Evolutionary conservation across 139 green algal species (phyloP).

Genomic region (Chlorella sp.): DNA sequence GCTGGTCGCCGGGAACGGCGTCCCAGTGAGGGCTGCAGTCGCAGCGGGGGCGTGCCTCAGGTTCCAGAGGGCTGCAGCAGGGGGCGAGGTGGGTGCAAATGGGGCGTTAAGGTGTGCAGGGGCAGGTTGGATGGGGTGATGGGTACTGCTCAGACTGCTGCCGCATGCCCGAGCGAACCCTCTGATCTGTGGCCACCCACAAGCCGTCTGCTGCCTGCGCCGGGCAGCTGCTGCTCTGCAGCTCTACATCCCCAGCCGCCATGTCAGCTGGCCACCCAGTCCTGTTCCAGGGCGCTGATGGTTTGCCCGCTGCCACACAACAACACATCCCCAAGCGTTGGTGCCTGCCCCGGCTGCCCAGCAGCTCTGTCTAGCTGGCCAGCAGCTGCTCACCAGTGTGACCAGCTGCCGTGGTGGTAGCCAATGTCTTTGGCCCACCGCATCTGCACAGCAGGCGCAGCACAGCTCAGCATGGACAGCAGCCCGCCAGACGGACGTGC

Average conservation of each 20-base stretch:
- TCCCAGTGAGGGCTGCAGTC: slow-evolving; percentile 7
- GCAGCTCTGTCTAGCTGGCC: too few species aligned
- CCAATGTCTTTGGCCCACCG: neutral
- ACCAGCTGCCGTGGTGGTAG: slow-evolving; percentile 14
- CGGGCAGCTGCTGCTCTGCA: too few species aligned
- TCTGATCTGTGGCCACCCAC: too few species aligned
- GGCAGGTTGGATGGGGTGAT: neutral
- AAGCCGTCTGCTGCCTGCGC: too few species aligned
- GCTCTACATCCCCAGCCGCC: too few species aligned
- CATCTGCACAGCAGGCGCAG: too few species aligned
- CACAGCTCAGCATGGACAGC: too few species aligned
- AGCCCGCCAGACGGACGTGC: too few species aligned
- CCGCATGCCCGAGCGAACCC: neutral
- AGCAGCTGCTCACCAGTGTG: neutral
- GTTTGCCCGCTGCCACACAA: too few species aligned
- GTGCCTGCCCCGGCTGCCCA: too few species aligned
- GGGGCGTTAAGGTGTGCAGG: neutral
- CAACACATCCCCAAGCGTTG: too few species aligned
- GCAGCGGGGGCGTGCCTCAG: neutral
- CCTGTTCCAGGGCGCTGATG: neutral
- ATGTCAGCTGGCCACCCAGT: neutral
- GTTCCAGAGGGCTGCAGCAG: neutral
- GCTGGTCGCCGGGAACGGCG: neutral
- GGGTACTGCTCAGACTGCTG: neutral
- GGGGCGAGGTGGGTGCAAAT: neutral